phyloP scores from a whole-genome alignment of 1,284 basidiomycete genomes.

The Boletus subluridellus region DNA sequence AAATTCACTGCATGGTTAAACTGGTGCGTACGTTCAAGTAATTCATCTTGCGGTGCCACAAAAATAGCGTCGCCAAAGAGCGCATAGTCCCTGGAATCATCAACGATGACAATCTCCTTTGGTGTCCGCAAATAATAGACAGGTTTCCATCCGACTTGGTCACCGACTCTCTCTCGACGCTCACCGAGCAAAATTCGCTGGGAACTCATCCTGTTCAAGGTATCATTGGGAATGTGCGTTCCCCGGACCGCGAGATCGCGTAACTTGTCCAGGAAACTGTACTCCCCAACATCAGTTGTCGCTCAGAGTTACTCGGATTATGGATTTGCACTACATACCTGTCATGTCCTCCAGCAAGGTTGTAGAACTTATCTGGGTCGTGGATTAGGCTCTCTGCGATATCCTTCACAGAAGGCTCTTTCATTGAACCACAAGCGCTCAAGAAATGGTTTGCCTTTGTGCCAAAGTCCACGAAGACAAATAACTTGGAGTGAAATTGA shows the following conservation, averaged over 20 bases:
- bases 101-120: slow-evolving; percentile 65
- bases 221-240: slow-evolving; percentile 2
- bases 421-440: slow-evolving; percentile 80
- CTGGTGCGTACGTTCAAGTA: no score
- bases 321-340: background rate
- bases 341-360: slow-evolving; percentile 1
- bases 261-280: slow-evolving; percentile 6
- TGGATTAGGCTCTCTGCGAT: slow-evolving; percentile 47
- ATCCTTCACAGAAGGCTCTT: slow-evolving; percentile 41
- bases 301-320: background rate
- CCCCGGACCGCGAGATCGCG: slow-evolving; percentile 1
- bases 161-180: slow-evolving; percentile 38
- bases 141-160: slow-evolving; percentile 61
- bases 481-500: slow-evolving; percentile 63
- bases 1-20: no score
- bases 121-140: slow-evolving; percentile 51
- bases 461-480: slow-evolving; percentile 88
- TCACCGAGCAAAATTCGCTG: slow-evolving; percentile 70
- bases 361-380: slow-evolving; percentile 8
- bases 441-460: slow-evolving; percentile 76
- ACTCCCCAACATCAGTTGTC: background rate
- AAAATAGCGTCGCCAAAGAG: slow-evolving; percentile 74
- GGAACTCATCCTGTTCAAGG: slow-evolving; percentile 55
- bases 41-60: slow-evolving; percentile 54
- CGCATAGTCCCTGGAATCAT: slow-evolving; percentile 70